Evolutionary conservation across 2,329 filamentous ascomycete genomes (phyloP).

Genomic region (Cytospora schulzeri): DNA sequence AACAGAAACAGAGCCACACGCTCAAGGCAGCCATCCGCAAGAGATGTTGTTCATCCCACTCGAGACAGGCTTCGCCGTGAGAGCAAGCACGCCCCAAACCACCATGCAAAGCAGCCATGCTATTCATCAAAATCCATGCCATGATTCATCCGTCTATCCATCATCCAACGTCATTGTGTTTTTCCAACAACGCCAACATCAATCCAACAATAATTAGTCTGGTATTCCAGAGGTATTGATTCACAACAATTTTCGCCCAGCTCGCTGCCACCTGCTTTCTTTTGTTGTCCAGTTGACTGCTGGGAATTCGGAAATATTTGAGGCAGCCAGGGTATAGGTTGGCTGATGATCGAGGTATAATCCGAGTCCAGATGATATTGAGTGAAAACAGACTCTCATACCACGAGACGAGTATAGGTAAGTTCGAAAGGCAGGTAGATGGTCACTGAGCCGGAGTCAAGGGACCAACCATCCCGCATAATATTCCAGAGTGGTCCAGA

Average conservation of each 20-base stretch:
- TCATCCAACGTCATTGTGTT: neutral
- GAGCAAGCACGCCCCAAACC: neutral
- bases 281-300: neutral
- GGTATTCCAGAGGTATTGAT: neutral
- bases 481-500: neutral
- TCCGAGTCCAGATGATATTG: neutral
- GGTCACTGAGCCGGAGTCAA: neutral
- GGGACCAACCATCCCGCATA: slow-evolving; percentile 10
- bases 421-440: neutral
- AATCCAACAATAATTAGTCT: slow-evolving; percentile 13
- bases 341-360: neutral
- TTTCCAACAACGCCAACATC: slow-evolving; percentile 1
- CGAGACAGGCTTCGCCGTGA: neutral
- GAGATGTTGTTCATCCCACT: neutral
- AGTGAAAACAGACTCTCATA: neutral
- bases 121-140: neutral
- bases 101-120: neutral
- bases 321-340: neutral
- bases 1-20: neutral
- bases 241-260: neutral
- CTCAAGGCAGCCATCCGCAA: neutral
- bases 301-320: neutral
- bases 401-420: neutral
- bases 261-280: neutral
- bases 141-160: neutral